These are phyloP conservation scores for Fomitopsis betulina DNA, from an alignment of 1,284 basidiomycete genomes.

Conservation along the genomic window DNA sequence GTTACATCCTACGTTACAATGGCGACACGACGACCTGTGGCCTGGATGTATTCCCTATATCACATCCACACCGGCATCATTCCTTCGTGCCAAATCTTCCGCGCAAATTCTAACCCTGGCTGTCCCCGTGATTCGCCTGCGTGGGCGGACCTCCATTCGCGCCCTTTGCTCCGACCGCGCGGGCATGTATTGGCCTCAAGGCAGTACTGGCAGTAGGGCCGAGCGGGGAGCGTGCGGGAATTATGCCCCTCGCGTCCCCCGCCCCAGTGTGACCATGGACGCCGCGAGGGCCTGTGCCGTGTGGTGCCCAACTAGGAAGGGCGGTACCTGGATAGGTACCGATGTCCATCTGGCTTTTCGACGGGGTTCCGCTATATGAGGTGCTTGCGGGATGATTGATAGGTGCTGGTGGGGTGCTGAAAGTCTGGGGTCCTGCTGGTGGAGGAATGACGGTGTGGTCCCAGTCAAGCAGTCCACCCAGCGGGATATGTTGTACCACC, in stretches of 20 bases:
- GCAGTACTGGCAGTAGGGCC: conserved; percentile 22
- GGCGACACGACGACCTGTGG: not conserved
- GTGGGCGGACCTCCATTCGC: not conserved
- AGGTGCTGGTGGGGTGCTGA: not conserved
- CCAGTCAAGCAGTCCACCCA: conserved; percentile 80
- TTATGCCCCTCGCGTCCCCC: conserved; percentile 7
- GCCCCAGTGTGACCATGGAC: not conserved
- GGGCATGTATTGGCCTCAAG: conserved; percentile 6
- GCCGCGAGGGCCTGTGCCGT: not conserved
- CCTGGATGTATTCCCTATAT: no score
- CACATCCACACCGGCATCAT: not conserved
- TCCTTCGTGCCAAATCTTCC: not conserved
- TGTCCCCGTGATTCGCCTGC: not conserved
- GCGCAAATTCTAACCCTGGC: not conserved
- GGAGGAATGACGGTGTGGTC: not conserved
- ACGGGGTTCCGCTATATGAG: not conserved
- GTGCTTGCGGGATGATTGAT: not conserved
- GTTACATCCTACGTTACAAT: not conserved
- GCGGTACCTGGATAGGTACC: not conserved
- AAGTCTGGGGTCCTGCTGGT: not conserved
- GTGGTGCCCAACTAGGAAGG: not conserved
- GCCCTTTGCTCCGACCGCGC: not conserved
- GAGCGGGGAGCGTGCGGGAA: conserved; percentile 18
- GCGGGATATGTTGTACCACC: conserved; percentile 91
- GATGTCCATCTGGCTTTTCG: not conserved